Base-by-base conservation (phyloP, 768 basidiomycete genomes). In the Tephrocybe rancida region DNA sequence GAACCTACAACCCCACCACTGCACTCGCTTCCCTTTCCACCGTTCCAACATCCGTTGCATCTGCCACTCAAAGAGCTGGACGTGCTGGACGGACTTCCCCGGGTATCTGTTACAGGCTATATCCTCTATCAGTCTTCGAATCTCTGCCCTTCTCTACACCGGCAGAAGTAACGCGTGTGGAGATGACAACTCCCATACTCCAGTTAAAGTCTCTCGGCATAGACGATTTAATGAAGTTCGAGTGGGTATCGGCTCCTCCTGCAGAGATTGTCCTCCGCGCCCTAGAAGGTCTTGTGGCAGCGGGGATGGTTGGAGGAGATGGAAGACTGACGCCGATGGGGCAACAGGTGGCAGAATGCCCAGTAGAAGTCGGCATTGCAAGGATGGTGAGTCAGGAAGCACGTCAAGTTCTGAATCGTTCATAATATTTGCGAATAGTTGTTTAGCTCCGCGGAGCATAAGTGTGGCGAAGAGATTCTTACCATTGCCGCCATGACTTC, bases 401-500 rank as follows among this genome's bases (percentile, higher is more conserved):
- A 16, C 9, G 43, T 34, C 38, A 30, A 21, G 3, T 29, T 34
- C 32, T 26, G 18, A 18, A 21, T 39, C 5, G 16, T 48, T 24
- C 32, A 41, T 44, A 27, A 38, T 42, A 19, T n/a, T n/a, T n/a
- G 18, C 43, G 21, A 5, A 42, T 53, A 99, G 96, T 68, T 99
- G 3, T 91, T 98, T 59, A 83, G 77, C 52, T 96, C 95, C 18
- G 86, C 87, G 61, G 86, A 90, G 3, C 89, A 88, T 67, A 81
- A 81, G 60, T 99, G 97, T 59, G 93, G 96, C 2, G 94, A 98
- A 61, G 97, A 99, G 65, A 91, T 97, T 44, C 73, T 99, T 48
- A 94, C 95, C 0, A 97, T 99, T 49, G 91, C 94, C 5, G 95
- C 97, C 0, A 98, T 99, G 92, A 90, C 89, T 5, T 82, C 94